Conservation (phyloP, 2,329 filamentous ascomycete genomes). For the Aspergillus glaucus region DNA sequence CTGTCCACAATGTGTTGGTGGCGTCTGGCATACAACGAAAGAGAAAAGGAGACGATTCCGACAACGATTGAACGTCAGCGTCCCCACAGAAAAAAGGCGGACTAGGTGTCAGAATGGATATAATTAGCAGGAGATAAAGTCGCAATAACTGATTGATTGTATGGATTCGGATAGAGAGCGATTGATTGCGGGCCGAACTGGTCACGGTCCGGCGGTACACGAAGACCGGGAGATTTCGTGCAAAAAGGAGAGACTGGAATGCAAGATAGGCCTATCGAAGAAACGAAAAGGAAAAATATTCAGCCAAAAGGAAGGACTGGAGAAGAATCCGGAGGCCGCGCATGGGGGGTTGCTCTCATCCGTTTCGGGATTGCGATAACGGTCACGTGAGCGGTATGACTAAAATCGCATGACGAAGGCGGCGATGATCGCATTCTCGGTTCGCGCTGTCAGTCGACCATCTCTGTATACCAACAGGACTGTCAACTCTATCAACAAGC, state of each 20-base stretch:
- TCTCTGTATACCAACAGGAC: not conserved
- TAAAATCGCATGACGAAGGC: conserved; percentile 1
- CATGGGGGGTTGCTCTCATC: not conserved
- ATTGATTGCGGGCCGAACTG: not conserved
- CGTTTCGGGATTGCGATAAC: not conserved
- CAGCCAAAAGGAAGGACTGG: not conserved
- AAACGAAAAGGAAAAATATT: not conserved
- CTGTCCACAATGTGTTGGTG: not conserved
- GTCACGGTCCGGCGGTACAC: not conserved
- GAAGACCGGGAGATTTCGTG: not conserved
- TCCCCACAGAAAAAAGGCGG: not conserved
- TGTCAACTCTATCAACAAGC: not conserved
- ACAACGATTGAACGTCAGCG: not conserved
- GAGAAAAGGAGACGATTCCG: not conserved
- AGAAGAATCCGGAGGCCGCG: conserved; percentile 1
- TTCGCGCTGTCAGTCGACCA: not conserved
- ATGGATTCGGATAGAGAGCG: not conserved
- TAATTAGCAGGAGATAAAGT: not conserved
- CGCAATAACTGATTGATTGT: not conserved
- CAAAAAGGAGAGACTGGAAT: conserved; percentile 1
- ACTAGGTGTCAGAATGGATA: not conserved
- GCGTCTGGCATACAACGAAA: not conserved
- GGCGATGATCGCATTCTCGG: not conserved
- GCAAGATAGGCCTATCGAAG: not conserved
- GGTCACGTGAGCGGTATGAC: not conserved